These are phyloP conservation scores for Nicotiana rustica DNA, from an alignment of 305 asterid genomes.

Conservation along the genomic window DNA sequence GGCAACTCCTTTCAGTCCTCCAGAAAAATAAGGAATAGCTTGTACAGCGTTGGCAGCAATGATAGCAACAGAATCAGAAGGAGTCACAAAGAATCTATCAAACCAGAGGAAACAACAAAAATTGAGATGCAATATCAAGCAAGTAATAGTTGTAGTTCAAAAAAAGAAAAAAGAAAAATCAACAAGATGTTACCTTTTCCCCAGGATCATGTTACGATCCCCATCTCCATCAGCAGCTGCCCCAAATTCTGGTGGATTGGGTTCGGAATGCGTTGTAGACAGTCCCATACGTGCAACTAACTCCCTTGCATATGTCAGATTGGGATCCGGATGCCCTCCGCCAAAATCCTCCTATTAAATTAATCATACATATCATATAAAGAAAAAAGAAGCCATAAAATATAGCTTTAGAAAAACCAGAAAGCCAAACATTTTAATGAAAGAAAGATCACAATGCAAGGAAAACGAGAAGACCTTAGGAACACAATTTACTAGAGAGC, in stretches of 20 bases:
- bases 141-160: slow-evolving; percentile 9
- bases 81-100: slow-evolving; percentile 48
- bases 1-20: slow-evolving; percentile 98
- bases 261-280: slow-evolving; percentile 61
- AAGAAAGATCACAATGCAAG: slow-evolving; percentile 4
- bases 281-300: slow-evolving; percentile 92
- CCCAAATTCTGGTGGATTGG: slow-evolving; percentile 93
- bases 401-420: slow-evolving; percentile 22
- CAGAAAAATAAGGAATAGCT: slow-evolving; percentile 94
- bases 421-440: not conserved
- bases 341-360: slow-evolving; percentile 88
- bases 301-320: slow-evolving; percentile 91
- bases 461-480: slow-evolving; percentile 69
- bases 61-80: slow-evolving; percentile 53
- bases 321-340: slow-evolving; percentile 98
- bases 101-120: slow-evolving; percentile 6
- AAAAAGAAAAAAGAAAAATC: not conserved
- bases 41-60: slow-evolving; percentile 94
- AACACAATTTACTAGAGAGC: slow-evolving; percentile 84
- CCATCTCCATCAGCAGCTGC: slow-evolving; percentile 99
- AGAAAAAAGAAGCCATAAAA: not conserved
- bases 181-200: slow-evolving; percentile 62
- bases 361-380: not conserved
- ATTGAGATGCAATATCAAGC: slow-evolving; percentile 24
- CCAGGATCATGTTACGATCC: slow-evolving; percentile 92